These are phyloP conservation scores for Penicillium paxilli DNA, from an alignment of 495 filamentous ascomycete genomes.

Conservation along the genomic window DNA sequence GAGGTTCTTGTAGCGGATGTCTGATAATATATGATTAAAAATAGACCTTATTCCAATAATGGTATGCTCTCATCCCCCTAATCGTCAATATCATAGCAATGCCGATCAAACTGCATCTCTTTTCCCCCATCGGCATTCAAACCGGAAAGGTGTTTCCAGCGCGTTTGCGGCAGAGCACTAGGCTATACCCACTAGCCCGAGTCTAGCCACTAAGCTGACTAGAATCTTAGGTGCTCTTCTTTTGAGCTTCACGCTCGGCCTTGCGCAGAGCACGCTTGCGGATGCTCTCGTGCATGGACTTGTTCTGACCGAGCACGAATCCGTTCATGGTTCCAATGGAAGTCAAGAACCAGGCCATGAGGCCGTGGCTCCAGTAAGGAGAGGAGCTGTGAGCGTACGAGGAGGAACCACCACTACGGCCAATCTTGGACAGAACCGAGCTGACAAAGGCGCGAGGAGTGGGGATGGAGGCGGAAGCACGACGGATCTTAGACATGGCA, in stretches of 20 bases:
- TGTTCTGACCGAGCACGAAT: conserved; percentile 66
- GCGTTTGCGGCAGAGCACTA: background rate
- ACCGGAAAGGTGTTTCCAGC: background rate
- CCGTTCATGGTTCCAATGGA: conserved; percentile 66
- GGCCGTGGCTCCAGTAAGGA: conserved; percentile 87
- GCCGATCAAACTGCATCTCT: background rate
- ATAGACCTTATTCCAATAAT: background rate
- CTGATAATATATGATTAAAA: background rate
- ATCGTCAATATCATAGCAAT: background rate
- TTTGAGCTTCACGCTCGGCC: conserved; percentile 70
- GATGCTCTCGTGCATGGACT: conserved; percentile 81
- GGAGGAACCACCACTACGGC: conserved; percentile 72
- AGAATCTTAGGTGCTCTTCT: conserved; percentile 42
- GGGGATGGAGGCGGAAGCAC: conserved; percentile 72
- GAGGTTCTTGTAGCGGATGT: background rate
- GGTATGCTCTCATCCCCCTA: background rate
- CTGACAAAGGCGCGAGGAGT: conserved; percentile 80
- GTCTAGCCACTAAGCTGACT: background rate
- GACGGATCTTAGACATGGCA: conserved; percentile 94
- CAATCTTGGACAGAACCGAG: conserved; percentile 77
- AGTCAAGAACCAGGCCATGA: conserved; percentile 83
- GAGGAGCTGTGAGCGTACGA: conserved; percentile 78
- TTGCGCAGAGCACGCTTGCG: conserved; percentile 86
- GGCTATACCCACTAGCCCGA: background rate
- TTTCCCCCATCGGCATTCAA: background rate